phyloP scores from a whole-genome alignment of 345 rosid genomes.

The Lepidium sativum region DNA sequence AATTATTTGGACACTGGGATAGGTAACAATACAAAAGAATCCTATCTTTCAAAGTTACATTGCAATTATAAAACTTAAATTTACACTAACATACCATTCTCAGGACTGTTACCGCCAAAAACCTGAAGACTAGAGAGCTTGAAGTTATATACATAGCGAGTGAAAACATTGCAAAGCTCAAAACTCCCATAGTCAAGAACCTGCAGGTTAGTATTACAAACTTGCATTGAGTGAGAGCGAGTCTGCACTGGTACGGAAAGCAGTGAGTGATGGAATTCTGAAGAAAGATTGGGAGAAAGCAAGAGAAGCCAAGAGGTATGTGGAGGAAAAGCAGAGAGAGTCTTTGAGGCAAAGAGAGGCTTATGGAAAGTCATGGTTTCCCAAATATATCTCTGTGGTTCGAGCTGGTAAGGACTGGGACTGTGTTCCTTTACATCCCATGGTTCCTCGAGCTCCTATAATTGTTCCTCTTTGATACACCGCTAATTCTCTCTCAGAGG shows the following conservation, averaged over 20 bases:
- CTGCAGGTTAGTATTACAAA: slow-evolving; percentile 33
- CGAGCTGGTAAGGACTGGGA: slow-evolving; percentile 49
- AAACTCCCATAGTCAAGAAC: slow-evolving; percentile 51
- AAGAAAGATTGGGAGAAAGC: slow-evolving; percentile 68
- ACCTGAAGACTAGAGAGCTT: slow-evolving; percentile 36
- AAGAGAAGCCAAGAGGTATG: slow-evolving; percentile 46
- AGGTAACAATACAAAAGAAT: slow-evolving; percentile 32
- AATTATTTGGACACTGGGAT: slow-evolving; percentile 67
- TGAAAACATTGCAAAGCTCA: slow-evolving; percentile 44
- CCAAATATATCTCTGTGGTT: slow-evolving; percentile 48
- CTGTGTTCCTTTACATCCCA: slow-evolving; percentile 42
- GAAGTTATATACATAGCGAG: slow-evolving; percentile 51
- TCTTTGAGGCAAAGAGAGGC: slow-evolving; percentile 35
- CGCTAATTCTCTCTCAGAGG: neutral
- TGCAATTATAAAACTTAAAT: neutral
- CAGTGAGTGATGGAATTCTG: slow-evolving; percentile 49
- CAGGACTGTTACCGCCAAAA: slow-evolving; percentile 60
- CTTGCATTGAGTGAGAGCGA: slow-evolving; percentile 33
- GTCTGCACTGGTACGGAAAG: slow-evolving; percentile 69
- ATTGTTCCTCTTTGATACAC: slow-evolving; percentile 30
- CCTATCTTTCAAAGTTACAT: neutral
- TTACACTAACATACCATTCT: neutral
- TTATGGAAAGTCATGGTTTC: slow-evolving; percentile 47
- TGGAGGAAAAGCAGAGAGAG: slow-evolving; percentile 67
- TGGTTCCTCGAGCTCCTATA: slow-evolving; percentile 61